Conservation (phyloP, 495 filamentous ascomycete species). For the Penicillium simplicissimum region DNA sequence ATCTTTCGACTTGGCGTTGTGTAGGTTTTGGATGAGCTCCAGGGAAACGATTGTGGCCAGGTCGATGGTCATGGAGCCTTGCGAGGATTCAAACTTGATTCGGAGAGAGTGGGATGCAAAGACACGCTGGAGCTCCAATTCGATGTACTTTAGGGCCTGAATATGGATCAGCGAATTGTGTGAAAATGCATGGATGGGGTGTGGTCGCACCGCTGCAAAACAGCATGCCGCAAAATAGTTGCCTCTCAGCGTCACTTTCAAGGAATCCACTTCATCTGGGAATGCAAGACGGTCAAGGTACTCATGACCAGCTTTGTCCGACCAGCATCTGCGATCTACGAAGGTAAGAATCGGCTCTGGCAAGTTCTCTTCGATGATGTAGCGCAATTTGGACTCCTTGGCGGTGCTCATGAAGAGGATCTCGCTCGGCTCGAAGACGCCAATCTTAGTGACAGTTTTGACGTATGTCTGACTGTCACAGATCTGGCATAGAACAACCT, state of each 20-base stretch:
- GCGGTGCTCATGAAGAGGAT: slow-evolving; percentile 71
- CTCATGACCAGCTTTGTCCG: slow-evolving; percentile 75
- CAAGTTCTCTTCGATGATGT: slow-evolving; percentile 71
- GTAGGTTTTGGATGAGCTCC: slow-evolving; percentile 87
- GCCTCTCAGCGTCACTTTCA: slow-evolving; percentile 73
- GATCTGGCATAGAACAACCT: slow-evolving; percentile 85
- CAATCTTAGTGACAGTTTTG: slow-evolving; percentile 78
- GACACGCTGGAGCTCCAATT: slow-evolving; percentile 59
- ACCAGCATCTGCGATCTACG: slow-evolving; percentile 84
- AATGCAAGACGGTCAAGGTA: slow-evolving; percentile 80
- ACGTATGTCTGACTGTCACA: slow-evolving; percentile 87
- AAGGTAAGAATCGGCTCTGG: slow-evolving; percentile 52
- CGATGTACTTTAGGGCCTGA: slow-evolving; percentile 80
- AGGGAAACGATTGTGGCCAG: slow-evolving; percentile 79
- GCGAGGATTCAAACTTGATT: slow-evolving; percentile 83
- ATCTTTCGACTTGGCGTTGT: slow-evolving; percentile 69
- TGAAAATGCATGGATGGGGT: neutral
- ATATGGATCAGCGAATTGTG: slow-evolving; percentile 23
- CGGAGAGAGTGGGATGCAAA: slow-evolving; percentile 79
- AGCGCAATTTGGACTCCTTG: slow-evolving; percentile 74
- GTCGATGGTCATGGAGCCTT: slow-evolving; percentile 94
- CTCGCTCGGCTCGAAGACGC: slow-evolving; percentile 73
- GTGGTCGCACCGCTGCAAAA: slow-evolving; percentile 73
- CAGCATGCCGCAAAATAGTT: slow-evolving; percentile 92
- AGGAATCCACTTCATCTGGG: slow-evolving; percentile 70